These are phyloP conservation scores for Radiomyces spectabilis DNA, from an alignment of 192 early-diverging fungal species.

Conservation along the genomic window DNA sequence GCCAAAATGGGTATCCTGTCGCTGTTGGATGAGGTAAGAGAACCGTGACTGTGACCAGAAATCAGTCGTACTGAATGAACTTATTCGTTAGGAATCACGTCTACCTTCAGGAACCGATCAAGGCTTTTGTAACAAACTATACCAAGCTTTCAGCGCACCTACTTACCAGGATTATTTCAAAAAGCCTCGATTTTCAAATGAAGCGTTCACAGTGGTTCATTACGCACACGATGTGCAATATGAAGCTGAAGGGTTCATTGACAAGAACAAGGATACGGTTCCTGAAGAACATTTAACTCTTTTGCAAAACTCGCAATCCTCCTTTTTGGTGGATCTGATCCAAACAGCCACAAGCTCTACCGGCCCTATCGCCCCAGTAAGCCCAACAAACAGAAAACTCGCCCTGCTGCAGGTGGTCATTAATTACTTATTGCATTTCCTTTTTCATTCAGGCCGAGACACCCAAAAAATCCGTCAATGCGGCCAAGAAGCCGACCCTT, in stretches of 20 bases:
- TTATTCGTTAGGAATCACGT: slow-evolving; percentile 39
- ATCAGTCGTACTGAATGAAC: background rate
- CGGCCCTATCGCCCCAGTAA: slow-evolving; percentile 22
- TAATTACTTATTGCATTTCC: no score
- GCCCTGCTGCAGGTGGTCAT: no score
- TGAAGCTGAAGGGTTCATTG: slow-evolving; percentile 93
- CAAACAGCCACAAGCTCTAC: slow-evolving; percentile 33
- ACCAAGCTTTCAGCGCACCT: slow-evolving; percentile 68
- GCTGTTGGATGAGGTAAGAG: slow-evolving; percentile 88
- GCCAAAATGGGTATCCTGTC: slow-evolving; percentile 89
- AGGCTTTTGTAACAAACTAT: slow-evolving; percentile 84
- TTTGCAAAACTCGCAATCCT: slow-evolving; percentile 67
- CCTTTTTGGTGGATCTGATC: slow-evolving; percentile 77
- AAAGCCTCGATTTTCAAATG: slow-evolving; percentile 86
- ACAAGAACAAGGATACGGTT: slow-evolving; percentile 99
- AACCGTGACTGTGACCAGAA: background rate
- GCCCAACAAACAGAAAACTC: background rate
- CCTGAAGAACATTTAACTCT: slow-evolving; percentile 84
- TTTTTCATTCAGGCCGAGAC: no score
- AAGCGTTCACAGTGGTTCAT: slow-evolving; percentile 88
- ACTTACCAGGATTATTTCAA: slow-evolving; percentile 71
- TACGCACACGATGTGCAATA: slow-evolving; percentile 95
- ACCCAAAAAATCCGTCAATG: no score
- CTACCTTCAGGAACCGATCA: slow-evolving; percentile 83
- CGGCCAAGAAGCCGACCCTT: slow-evolving; percentile 78